Conservation (phyloP, 2,329 filamentous ascomycete species). For the Trichoderma oligosporum region DNA sequence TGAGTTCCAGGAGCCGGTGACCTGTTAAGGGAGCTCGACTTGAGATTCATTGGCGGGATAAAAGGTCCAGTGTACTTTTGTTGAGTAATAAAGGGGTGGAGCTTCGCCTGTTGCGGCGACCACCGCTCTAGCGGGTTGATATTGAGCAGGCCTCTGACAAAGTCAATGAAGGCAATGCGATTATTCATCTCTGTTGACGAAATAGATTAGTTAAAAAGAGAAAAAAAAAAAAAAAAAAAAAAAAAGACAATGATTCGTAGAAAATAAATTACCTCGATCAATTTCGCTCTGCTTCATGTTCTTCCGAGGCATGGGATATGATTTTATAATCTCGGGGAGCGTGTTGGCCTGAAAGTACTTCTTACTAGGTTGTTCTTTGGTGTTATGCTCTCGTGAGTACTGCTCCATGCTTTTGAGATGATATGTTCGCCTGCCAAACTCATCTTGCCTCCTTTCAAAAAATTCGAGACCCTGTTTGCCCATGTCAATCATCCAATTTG, state of each 20-base stretch:
- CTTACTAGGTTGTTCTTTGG: conserved; percentile 98
- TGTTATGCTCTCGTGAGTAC: conserved; percentile 90
- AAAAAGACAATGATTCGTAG: not conserved
- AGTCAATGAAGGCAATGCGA: conserved; percentile 94
- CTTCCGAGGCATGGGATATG: conserved; percentile 96
- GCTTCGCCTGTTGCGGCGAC: conserved; percentile 95
- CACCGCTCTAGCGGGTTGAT: conserved; percentile 95
- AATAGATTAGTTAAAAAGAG: not conserved
- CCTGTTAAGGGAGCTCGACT: conserved; percentile 77
- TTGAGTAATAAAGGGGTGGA: conserved; percentile 98
- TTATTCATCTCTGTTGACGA: conserved; percentile 89
- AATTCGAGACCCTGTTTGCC: conserved; percentile 97
- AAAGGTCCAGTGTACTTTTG: conserved; percentile 96
- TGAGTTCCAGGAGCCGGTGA: conserved; percentile 91
- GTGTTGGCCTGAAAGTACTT: conserved; percentile 97
- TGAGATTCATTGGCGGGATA: conserved; percentile 94
- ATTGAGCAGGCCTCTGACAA: conserved; percentile 85
- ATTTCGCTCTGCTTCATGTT: conserved; percentile 99
- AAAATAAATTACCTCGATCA: conserved; percentile 68
- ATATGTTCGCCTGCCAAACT: conserved; percentile 87
- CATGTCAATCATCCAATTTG: conserved; percentile 99
- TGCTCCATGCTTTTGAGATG: conserved; percentile 96
- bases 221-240: not conserved
- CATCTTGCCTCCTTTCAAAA: conserved; percentile 87
- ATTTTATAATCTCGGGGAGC: conserved; percentile 93